These are phyloP conservation scores for Schizosaccharomyces lindneri DNA, from an alignment of 805 yeast genomes.

Conservation along the genomic window DNA sequence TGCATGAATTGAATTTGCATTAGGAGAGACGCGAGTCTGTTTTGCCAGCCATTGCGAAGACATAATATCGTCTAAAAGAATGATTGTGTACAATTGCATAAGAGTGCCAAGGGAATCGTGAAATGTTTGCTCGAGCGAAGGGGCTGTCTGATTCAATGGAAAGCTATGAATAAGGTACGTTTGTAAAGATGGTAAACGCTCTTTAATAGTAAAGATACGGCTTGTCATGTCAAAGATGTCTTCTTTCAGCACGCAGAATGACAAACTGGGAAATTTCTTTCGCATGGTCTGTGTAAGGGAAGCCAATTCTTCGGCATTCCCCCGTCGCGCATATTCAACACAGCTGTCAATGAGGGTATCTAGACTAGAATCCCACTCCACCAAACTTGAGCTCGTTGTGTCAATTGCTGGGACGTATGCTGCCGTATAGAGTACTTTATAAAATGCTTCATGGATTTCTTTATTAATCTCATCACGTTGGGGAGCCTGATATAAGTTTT, in stretches of 20 bases:
- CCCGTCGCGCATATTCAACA: neutral
- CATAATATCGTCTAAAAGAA: neutral
- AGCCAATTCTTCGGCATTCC: neutral
- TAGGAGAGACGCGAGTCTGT: neutral
- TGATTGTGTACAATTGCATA: neutral
- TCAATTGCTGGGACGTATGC: neutral
- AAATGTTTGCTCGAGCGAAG: neutral
- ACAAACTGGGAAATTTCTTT: neutral
- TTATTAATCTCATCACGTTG: slow-evolving; percentile 7
- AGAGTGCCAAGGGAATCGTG: neutral
- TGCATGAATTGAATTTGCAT: neutral
- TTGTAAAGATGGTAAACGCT: neutral
- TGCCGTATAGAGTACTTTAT: neutral
- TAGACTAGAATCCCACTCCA: neutral
- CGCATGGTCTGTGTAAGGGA: neutral
- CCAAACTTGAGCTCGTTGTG: neutral
- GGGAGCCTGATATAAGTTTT: slow-evolving; percentile 3
- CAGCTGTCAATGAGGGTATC: neutral
- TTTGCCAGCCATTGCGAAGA: neutral
- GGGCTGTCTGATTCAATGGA: neutral
- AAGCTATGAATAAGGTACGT: neutral
- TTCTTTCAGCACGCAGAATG: neutral
- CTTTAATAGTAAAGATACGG: neutral
- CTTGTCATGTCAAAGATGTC: neutral
- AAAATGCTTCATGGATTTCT: slow-evolving; percentile 5